Percentiles rank a stretch among this genome's conserved stretches.
Conservation (phyloP, 148 eudicot genomes). For the Chenopodium formosanum region DNA sequence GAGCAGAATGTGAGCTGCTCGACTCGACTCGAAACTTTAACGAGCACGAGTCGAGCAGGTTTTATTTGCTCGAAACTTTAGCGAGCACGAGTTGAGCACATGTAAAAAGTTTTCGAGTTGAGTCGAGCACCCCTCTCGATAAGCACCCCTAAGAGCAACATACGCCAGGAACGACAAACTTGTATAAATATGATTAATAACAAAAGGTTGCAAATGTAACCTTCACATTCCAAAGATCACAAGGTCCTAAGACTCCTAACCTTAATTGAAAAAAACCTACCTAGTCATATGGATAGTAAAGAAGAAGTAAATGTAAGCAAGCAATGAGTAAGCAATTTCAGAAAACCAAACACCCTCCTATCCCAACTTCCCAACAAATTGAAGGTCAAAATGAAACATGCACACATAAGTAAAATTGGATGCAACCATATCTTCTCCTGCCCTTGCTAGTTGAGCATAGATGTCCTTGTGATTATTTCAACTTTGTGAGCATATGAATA, state of each 20-base stretch:
- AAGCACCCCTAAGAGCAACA: not conserved
- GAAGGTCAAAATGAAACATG: not conserved
- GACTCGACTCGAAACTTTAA: too few relatives aligned
- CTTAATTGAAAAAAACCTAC: not conserved
- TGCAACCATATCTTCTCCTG: not conserved
- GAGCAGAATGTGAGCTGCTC: too few relatives aligned
- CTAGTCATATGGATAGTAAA: not conserved
- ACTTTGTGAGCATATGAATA: not conserved
- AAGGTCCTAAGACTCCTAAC: not conserved
- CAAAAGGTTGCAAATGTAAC: not conserved
- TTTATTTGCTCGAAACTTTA: too few relatives aligned
- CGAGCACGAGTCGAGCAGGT: too few relatives aligned
- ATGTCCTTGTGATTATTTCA: not conserved
- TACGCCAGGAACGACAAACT: not conserved
- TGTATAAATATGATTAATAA: not conserved
- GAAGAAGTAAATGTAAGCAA: not conserved
- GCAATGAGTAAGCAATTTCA: not conserved
- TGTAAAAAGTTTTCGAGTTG: too few relatives aligned
- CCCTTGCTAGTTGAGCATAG: not conserved
- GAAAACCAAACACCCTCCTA: not conserved
- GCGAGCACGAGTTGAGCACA: too few relatives aligned
- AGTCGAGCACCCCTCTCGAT: too few relatives aligned
- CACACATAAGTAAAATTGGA: not conserved
- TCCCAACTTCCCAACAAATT: not conserved
- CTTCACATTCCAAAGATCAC: not conserved